These are phyloP conservation scores for Pseudogymnoascus sp. DNA, from an alignment of 2,329 filamentous ascomycete species.

Conservation along the genomic window DNA sequence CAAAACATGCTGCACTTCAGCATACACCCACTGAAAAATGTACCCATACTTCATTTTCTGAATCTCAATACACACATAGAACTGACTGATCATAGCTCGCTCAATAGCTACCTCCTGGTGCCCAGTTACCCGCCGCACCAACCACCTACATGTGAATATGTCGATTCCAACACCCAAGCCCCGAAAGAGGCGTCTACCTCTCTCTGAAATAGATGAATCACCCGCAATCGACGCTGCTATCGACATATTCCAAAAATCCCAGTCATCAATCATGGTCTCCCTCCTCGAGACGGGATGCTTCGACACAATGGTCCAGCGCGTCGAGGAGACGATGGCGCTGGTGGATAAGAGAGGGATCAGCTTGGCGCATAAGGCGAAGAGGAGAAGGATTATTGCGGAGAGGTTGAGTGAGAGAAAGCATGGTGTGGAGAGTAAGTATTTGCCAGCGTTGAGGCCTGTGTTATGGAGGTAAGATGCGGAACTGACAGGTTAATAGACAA, in stretches of 20 bases:
- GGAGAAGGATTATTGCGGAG: neutral
- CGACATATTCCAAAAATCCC: neutral
- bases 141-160: neutral
- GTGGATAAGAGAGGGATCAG: neutral
- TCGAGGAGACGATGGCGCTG: neutral
- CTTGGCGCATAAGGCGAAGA: neutral
- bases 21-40: neutral
- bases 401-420: neutral
- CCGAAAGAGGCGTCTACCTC: neutral
- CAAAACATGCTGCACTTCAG: neutral
- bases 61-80: neutral
- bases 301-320: neutral
- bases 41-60: neutral
- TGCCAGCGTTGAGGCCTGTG: neutral
- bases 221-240: neutral
- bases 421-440: neutral
- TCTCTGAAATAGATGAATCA: neutral
- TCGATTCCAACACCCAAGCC: neutral
- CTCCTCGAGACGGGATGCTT: neutral
- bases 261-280: neutral
- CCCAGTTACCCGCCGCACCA: neutral
- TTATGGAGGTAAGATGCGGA: neutral
- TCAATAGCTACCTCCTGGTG: neutral
- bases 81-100: neutral
- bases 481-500: neutral